phyloP scores from a whole-genome alignment of 345 rosid species.

The Populus euphratica region DNA sequence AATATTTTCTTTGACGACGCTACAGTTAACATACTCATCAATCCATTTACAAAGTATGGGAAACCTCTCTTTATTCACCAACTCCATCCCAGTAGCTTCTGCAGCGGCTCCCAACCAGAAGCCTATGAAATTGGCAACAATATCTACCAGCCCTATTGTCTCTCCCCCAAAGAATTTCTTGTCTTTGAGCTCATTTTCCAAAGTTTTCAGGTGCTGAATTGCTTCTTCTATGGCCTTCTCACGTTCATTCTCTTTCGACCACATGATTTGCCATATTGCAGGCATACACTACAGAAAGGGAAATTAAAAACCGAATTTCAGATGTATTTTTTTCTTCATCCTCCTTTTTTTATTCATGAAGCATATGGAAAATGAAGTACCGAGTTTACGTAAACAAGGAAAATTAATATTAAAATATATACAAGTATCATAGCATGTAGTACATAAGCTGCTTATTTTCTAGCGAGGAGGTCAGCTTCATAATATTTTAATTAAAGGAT shows the following conservation, averaged over 20 bases:
- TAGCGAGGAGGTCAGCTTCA: too few species aligned
- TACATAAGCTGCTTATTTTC: too few species aligned
- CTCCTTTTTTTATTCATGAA: too few species aligned
- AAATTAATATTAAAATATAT: too few species aligned
- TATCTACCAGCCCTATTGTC: slow-evolving; percentile 53
- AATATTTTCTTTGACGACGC: slow-evolving; percentile 34
- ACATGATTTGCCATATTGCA: slow-evolving; percentile 30
- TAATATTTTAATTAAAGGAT: too few species aligned
- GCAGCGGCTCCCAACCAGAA: slow-evolving; percentile 37
- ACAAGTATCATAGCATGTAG: too few species aligned
- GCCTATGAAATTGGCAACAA: slow-evolving; percentile 38
- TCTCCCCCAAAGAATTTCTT: slow-evolving; percentile 64
- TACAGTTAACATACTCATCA: slow-evolving; percentile 24
- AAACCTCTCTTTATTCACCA: slow-evolving; percentile 46
- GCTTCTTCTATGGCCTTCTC: slow-evolving; percentile 41
- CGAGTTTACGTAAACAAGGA: not conserved
- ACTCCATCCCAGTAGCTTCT: slow-evolving; percentile 37
- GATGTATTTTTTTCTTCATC: not conserved
- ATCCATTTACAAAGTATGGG: slow-evolving; percentile 42
- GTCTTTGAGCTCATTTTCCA: slow-evolving; percentile 50
- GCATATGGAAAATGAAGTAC: not conserved
- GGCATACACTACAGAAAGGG: slow-evolving; percentile 23
- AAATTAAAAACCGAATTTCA: too few species aligned
- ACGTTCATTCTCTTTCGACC: slow-evolving; percentile 29
- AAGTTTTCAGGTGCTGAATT: slow-evolving; percentile 25